Evolutionary conservation across 2,329 filamentous ascomycete species (phyloP).

Genomic region (Ilyonectria mors-panacis): DNA sequence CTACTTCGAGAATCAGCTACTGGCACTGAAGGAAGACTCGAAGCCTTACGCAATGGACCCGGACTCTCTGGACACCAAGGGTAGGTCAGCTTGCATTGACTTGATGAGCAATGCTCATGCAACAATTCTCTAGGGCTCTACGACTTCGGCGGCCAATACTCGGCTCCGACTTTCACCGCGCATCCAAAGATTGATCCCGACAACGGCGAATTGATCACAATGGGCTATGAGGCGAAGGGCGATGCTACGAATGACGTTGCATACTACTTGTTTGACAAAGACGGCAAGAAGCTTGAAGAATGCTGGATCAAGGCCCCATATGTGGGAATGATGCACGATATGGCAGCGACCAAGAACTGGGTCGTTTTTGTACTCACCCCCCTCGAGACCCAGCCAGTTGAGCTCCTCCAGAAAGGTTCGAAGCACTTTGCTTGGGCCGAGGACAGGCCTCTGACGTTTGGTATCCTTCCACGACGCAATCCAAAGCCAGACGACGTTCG

Average conservation of each 20-base stretch:
- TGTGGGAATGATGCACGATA: constrained; percentile 13
- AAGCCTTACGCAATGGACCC: constrained; percentile 9
- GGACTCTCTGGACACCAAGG: not conserved
- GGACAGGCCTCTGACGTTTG: constrained; percentile 3
- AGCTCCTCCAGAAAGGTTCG: not conserved
- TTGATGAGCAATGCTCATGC: not conserved
- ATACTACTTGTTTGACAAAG: constrained; percentile 13
- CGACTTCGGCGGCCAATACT: constrained; percentile 7
- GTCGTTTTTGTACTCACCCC: not conserved
- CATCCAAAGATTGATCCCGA: constrained; percentile 12
- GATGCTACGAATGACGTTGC: constrained; percentile 3
- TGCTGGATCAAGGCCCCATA: constrained; percentile 8
- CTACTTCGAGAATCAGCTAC: constrained; percentile 8
- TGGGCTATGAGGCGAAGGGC: constrained; percentile 12
- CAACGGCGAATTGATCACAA: constrained; percentile 8
- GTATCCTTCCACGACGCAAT: constrained; percentile 9
- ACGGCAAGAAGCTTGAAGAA: constrained; percentile 14
- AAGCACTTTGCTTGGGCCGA: constrained; percentile 6
- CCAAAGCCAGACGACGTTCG: constrained; percentile 12
- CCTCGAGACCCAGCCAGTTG: not conserved
- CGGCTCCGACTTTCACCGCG: not conserved
- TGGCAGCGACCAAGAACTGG: constrained; percentile 11
- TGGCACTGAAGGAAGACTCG: constrained; percentile 10
- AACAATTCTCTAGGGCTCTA: not conserved
- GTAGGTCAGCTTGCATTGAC: not conserved